Base-by-base conservation (phyloP, 164 flowering plant species). In the Kingdonia uniflora region DNA sequence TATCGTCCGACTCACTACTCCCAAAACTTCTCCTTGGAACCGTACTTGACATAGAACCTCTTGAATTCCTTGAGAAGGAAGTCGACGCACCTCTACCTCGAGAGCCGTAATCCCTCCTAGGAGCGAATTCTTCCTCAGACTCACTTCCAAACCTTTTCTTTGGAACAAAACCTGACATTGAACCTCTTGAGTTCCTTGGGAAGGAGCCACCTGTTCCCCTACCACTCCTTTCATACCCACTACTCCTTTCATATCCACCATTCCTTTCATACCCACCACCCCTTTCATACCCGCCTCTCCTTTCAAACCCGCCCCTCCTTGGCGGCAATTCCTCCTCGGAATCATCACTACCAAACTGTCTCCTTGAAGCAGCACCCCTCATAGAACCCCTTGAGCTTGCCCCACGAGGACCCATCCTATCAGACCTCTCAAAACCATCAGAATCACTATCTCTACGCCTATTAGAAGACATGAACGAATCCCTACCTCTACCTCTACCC, bases 371-470 rank as follows among this genome's bases (percentile, higher is more conserved):
- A 58, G 55, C 56, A 24, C 23, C 19, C 33, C 43, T 19, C 49
- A 47, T 22, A 20, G 35, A 29, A 26, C 24, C 35, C 62, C 58
- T 47, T 19, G 41, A 48, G 24, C 24, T 35, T 20, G 19, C 10
- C 14, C 52, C 20, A 12, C 52, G 55, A 52, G 56, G 11, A 21
- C 41, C 46, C 12, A 56, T 37, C 35, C 44, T 40, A 11, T 21
- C 23, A 24, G 25, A 16, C 6, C 1, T 48, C 12, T 24, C 11
- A 52, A 52, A 57, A 52, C 20, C 58, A 57, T 57, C 62, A 1
- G 55, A 40, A 58, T 47, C 57, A 53, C 58, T 41, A 17, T 56
- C 56, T 35, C 55, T 56, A 24, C 19, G 39, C 51, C 51, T 49
- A 47, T 25, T 61, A 1, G 57, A 61, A 20, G 54, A 11, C 15